These are phyloP conservation scores for Eucalyptus sideroxylon DNA, from an alignment of 345 rosid species.

Conservation along the genomic window DNA sequence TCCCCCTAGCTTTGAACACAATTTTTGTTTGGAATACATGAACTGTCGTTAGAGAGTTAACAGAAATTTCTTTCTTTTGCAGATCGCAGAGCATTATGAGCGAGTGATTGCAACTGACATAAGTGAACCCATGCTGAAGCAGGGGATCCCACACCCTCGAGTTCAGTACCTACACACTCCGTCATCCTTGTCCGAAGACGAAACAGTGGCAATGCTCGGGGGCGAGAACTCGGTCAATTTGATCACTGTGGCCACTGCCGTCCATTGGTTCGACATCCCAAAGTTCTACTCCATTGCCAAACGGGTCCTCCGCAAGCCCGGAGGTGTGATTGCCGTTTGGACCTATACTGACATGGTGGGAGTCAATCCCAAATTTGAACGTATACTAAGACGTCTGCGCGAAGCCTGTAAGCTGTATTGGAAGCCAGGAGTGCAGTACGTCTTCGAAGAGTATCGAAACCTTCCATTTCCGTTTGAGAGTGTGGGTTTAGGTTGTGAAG, in stretches of 20 bases:
- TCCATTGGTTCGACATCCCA: constrained; percentile 65
- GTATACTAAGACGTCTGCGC: constrained; percentile 13
- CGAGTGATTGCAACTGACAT: constrained; percentile 46
- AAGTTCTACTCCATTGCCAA: constrained; percentile 38
- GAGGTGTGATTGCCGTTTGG: constrained; percentile 57
- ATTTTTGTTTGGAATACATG: background rate
- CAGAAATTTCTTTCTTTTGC: background rate
- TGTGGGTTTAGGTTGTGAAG: constrained; percentile 45
- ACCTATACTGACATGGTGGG: constrained; percentile 20
- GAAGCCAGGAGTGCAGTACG: constrained; percentile 9
- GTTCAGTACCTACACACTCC: constrained; percentile 42
- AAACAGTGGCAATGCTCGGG: constrained; percentile 27
- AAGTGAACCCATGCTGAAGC: constrained; percentile 43
- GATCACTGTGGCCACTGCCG: constrained; percentile 41
- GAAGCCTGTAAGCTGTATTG: constrained; percentile 33
- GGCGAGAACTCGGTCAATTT: constrained; percentile 48
- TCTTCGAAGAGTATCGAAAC: constrained; percentile 24
- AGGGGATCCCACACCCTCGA: constrained; percentile 22
- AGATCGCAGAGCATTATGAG: constrained; percentile 59
- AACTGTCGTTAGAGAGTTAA: background rate
- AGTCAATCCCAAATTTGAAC: constrained; percentile 39
- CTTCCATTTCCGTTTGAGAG: constrained; percentile 59
- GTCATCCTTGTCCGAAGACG: constrained; percentile 29
- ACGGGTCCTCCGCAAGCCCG: constrained; percentile 49
- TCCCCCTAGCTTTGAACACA: background rate